These are phyloP conservation scores for Ilyonectria robusta DNA, from an alignment of 2,329 filamentous ascomycete genomes.

Conservation along the genomic window DNA sequence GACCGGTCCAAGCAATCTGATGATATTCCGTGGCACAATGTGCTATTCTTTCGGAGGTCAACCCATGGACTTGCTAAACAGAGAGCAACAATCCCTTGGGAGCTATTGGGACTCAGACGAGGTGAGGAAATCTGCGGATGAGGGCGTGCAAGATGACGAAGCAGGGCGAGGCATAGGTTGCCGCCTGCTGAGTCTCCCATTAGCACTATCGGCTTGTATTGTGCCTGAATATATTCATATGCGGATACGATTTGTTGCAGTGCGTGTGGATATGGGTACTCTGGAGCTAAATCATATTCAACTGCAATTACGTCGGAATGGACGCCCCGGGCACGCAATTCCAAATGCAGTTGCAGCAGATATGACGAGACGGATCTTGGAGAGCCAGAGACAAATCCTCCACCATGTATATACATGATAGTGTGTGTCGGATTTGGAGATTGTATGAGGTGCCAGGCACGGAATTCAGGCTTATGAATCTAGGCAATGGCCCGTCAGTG, in stretches of 20 bases:
- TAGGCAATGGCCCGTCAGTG: background rate
- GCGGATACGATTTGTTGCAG: slow-evolving; percentile 4
- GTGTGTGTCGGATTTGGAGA: background rate
- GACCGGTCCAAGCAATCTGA: slow-evolving; percentile 3
- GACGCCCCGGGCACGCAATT: background rate
- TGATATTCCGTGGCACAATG: background rate
- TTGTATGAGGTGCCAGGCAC: background rate
- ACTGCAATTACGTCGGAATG: background rate
- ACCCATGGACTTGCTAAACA: slow-evolving; percentile 12
- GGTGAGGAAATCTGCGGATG: slow-evolving; percentile 2
- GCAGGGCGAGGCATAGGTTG: slow-evolving; percentile 7
- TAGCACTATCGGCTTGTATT: slow-evolving; percentile 1
- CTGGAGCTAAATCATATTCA: slow-evolving; percentile 13
- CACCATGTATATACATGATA: slow-evolving; percentile 16
- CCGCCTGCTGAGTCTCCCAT: slow-evolving; percentile 12
- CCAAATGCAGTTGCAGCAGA: slow-evolving; percentile 2
- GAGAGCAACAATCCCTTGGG: background rate
- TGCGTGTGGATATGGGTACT: slow-evolving; percentile 13
- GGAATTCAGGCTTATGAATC: background rate
- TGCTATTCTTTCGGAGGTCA: background rate
- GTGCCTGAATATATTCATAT: background rate
- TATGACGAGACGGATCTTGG: background rate
- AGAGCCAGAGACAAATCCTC: slow-evolving; percentile 15
- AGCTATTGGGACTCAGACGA: background rate
- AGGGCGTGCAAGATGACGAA: slow-evolving; percentile 9